These are phyloP conservation scores for Quillaja saponaria DNA, from an alignment of 306 rosid genomes.

Conservation along the genomic window DNA sequence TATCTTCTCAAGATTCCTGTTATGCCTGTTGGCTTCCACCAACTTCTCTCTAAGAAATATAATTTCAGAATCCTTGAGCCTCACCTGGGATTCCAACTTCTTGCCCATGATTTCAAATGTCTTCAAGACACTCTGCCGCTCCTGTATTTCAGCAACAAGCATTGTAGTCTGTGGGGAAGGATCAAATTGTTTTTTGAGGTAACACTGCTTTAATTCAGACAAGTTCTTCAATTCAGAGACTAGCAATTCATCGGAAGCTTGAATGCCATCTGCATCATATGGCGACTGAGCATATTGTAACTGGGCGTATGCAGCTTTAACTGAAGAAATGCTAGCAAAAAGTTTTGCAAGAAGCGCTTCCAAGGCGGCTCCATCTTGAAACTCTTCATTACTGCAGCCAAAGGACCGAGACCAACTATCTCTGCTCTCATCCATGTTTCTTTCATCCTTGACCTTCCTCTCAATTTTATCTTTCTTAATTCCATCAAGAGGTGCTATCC, in stretches of 20 bases:
- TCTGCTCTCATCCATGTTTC: slow-evolving; percentile 27
- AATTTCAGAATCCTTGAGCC: slow-evolving; percentile 75
- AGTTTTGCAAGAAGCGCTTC: slow-evolving; percentile 72
- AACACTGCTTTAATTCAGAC: slow-evolving; percentile 81
- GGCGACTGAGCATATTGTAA: slow-evolving; percentile 74
- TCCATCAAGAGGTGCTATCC: slow-evolving; percentile 59
- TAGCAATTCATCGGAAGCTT: slow-evolving; percentile 57
- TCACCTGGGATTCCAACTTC: slow-evolving; percentile 71
- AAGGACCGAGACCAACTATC: slow-evolving; percentile 32
- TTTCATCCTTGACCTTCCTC: slow-evolving; percentile 39
- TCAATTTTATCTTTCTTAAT: slow-evolving; percentile 47
- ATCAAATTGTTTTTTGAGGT: slow-evolving; percentile 72
- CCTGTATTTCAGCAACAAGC: slow-evolving; percentile 67
- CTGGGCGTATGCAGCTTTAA: slow-evolving; percentile 84
- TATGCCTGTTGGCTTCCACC: slow-evolving; percentile 58
- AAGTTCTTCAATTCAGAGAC: slow-evolving; percentile 65
- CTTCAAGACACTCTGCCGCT: slow-evolving; percentile 66
- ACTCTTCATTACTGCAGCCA: slow-evolving; percentile 52
- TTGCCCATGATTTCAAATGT: slow-evolving; percentile 62
- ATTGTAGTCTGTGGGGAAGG: slow-evolving; percentile 56
- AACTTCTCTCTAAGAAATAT: slow-evolving; percentile 69
- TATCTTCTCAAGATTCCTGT: slow-evolving; percentile 59
- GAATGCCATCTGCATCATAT: slow-evolving; percentile 75
- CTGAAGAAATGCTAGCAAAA: slow-evolving; percentile 67
- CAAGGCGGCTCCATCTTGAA: slow-evolving; percentile 52